Base-by-base conservation (phyloP, 495 filamentous ascomycete species). In the Cryomyces minteri region DNA sequence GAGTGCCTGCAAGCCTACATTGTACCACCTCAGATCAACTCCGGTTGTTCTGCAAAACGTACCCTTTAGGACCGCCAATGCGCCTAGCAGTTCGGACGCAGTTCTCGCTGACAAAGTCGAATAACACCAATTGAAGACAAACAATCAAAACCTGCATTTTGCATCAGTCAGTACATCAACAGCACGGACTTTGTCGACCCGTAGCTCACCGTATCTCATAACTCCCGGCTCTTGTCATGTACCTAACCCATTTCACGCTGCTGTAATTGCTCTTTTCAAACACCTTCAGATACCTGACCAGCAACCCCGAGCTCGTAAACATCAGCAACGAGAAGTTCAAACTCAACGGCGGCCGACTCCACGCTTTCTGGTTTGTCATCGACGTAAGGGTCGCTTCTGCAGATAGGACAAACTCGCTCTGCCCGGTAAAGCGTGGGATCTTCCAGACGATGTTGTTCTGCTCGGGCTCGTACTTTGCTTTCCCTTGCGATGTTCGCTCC, bases 181-280 rank as follows among this genome's bases (percentile, higher is more conserved):
- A 25, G 18, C 18, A 25, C 18, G 18, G 18, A 25, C 1, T 25
- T 25, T 25, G 18, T 25, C 18, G 2, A 25, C 18, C 18, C 18
- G 18, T 25, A 25, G 18, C 18, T 25, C 18, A 84, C 74, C 80
- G 61, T 44, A 84, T 85, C 61, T 84, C 82, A 60, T 85, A 87
- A 58, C 73, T 80, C 11, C 82, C 82, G 12, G 88, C 92, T 41
- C 92, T 72, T 31, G 92, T 99, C 92, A 99, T 99, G 64, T 99
- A 99, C 54, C 92, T 67, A 52, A 99, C 92, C 92, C 92, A 99
- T 58, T 99, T 99, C 7, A 99, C 92, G 53, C 83, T 92, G 46
- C 81, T 88, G 58, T 99, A 99, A 64, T 96, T 95, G 59, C 72
- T 85, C 77, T 99, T 99, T 71, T 99, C 92, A 67, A 99, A 99